phyloP scores from a whole-genome alignment of 2,329 filamentous ascomycete species.

The Phialophora tarda region DNA sequence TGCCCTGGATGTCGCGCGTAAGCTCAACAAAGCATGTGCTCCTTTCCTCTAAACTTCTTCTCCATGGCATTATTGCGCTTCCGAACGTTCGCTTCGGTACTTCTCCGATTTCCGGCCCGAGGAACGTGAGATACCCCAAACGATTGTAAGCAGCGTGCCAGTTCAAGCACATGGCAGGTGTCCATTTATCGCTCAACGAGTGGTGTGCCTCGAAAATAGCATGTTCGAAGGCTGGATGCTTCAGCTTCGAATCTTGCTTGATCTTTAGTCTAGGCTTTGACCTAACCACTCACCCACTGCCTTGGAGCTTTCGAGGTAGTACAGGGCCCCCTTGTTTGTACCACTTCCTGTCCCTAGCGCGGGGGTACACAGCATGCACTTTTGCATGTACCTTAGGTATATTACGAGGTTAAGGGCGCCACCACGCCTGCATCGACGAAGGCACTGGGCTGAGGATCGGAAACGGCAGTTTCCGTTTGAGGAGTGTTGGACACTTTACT shows the following conservation, averaged over 20 bases:
- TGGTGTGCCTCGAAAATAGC: not conserved
- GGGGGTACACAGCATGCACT: not conserved
- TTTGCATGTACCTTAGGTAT: not conserved
- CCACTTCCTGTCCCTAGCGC: not conserved
- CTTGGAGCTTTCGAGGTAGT: not conserved
- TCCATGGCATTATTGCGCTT: not conserved
- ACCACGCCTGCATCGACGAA: not conserved
- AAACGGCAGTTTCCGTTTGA: not conserved
- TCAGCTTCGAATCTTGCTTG: not conserved
- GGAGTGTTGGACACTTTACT: not conserved
- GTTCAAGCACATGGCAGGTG: not conserved
- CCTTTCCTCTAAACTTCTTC: not conserved
- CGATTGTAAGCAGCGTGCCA: not conserved
- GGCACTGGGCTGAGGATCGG: not conserved
- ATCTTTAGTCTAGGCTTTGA: not conserved
- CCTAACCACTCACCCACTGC: not conserved
- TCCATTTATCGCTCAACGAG: not conserved
- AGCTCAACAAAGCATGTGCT: conserved; percentile 6
- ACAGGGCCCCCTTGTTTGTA: not conserved
- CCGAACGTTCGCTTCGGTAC: conserved; percentile 1
- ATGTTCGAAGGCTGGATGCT: not conserved
- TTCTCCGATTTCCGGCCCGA: conserved; percentile 1
- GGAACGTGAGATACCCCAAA: not conserved
- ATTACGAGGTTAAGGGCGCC: not conserved
- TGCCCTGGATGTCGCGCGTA: conserved; percentile 3